These are phyloP conservation scores for Haplosporangium sp. DNA, from an alignment of 371 early-diverging fungal genomes.

Conservation along the genomic window DNA sequence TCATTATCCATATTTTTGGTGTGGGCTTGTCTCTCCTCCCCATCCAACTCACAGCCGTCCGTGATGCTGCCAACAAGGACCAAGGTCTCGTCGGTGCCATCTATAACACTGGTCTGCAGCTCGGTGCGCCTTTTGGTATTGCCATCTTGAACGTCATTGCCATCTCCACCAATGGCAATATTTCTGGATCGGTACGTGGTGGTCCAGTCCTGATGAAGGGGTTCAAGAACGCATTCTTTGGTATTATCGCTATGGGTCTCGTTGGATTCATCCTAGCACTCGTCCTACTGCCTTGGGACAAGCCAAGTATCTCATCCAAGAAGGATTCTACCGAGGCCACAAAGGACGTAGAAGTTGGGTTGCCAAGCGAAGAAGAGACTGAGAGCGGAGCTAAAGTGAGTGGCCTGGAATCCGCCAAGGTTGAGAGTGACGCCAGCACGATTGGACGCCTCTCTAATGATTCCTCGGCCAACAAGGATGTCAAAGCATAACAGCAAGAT, in stretches of 20 bases:
- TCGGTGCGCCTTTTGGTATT: constrained; percentile 49
- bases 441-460: too few species aligned
- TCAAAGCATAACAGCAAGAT: too few species aligned
- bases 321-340: background rate
- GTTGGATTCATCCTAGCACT: constrained; percentile 22
- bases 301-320: constrained; percentile 3
- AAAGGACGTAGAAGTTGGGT: constrained; percentile 15
- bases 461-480: too few species aligned
- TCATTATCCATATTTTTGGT: constrained; percentile 46
- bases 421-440: too few species aligned
- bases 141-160: constrained; percentile 45
- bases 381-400: too few species aligned
- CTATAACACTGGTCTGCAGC: constrained; percentile 42
- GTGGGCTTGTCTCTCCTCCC: constrained; percentile 37
- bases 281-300: constrained; percentile 38
- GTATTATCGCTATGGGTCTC: constrained; percentile 30
- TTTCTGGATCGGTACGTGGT: constrained; percentile 11
- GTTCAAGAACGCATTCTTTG: constrained; percentile 41
- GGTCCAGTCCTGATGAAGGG: constrained; percentile 36
- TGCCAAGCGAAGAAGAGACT: too few species aligned
- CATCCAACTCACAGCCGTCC: constrained; percentile 35
- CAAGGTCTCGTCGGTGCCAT: constrained; percentile 44
- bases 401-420: too few species aligned
- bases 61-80: constrained; percentile 43
- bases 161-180: constrained; percentile 27